Conservation (phyloP, 768 basidiomycete species). For the Multifurca ochricompacta region DNA sequence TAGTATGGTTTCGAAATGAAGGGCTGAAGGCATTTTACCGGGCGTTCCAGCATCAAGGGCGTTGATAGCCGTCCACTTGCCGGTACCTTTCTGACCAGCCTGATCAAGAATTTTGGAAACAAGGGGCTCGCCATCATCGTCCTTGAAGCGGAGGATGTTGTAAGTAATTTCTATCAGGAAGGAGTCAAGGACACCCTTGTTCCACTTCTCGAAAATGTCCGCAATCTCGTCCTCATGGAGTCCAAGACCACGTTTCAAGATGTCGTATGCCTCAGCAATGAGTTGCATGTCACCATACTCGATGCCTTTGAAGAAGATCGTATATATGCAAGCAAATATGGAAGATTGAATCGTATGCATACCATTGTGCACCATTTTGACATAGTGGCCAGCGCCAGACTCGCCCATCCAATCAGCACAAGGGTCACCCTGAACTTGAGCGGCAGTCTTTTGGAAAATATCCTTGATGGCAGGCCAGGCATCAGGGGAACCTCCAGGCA, state of each 20-base stretch:
- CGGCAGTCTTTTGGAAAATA: constrained; percentile 97
- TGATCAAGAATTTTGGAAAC: constrained; percentile 91
- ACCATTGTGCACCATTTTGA: constrained; percentile 99
- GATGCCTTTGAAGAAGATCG: constrained; percentile 57
- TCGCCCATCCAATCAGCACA: constrained; percentile 99
- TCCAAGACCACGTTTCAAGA: constrained; percentile 93
- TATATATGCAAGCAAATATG: constrained; percentile 7
- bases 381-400: constrained; percentile 93
- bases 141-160: constrained; percentile 95
- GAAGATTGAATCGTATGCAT: constrained; percentile 21
- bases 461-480: constrained; percentile 98
- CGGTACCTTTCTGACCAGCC: constrained; percentile 98
- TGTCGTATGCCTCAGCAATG: constrained; percentile 98
- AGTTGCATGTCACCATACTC: constrained; percentile 99
- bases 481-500: constrained; percentile 92
- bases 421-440: constrained; percentile 89
- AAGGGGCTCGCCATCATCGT: constrained; percentile 87
- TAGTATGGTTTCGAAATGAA: constrained; percentile 3
- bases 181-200: constrained; percentile 98
- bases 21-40: constrained; percentile 38
- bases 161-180: constrained; percentile 98
- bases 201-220: constrained; percentile 90
- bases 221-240: constrained; percentile 84
- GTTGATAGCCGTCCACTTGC: constrained; percentile 98
- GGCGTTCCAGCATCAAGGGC: constrained; percentile 89